Evolutionary conservation across 352 stramenopile species (phyloP).

Genomic region (Phytophthora meadii): DNA sequence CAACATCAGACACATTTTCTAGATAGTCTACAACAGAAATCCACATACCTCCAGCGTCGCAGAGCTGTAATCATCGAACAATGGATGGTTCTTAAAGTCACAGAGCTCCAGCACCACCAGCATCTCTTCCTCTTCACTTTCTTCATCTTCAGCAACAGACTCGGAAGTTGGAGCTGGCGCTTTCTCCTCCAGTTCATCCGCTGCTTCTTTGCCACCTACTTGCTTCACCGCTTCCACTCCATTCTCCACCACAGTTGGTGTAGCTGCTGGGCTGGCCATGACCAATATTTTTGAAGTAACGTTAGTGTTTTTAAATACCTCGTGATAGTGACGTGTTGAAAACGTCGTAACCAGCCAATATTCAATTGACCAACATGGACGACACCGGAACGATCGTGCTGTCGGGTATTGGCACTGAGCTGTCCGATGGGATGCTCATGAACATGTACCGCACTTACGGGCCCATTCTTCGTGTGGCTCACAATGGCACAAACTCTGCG

Average conservation of each 20-base stretch:
- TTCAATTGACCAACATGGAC: constrained; percentile 17
- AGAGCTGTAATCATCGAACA: constrained; percentile 73
- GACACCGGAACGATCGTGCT: constrained; percentile 49
- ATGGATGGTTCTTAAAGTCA: constrained; percentile 85
- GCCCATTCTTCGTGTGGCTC: constrained; percentile 55
- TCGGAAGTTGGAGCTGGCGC: neutral
- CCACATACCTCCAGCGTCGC: constrained; percentile 65
- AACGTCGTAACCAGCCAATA: constrained; percentile 34
- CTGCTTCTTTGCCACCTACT: constrained; percentile 6
- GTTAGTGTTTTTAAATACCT: constrained; percentile 1
- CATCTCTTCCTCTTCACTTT: constrained; percentile 65
- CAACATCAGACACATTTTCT: neutral
- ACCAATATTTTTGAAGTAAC: constrained; percentile 1
- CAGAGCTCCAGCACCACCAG: constrained; percentile 78
- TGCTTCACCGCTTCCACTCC: constrained; percentile 4
- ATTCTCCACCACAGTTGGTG: constrained; percentile 1
- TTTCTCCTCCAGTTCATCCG: constrained; percentile 20
- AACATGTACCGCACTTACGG: constrained; percentile 72
- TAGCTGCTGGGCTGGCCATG: neutral
- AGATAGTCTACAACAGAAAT: neutral
- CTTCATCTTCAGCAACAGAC: constrained; percentile 16
- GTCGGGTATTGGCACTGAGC: constrained; percentile 49
- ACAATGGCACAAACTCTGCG: constrained; percentile 58
- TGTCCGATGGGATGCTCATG: constrained; percentile 50
- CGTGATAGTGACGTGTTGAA: constrained; percentile 16